Evolutionary conservation across 2,329 filamentous ascomycete species (phyloP).

Genomic region (Amylocarpus encephaloides): DNA sequence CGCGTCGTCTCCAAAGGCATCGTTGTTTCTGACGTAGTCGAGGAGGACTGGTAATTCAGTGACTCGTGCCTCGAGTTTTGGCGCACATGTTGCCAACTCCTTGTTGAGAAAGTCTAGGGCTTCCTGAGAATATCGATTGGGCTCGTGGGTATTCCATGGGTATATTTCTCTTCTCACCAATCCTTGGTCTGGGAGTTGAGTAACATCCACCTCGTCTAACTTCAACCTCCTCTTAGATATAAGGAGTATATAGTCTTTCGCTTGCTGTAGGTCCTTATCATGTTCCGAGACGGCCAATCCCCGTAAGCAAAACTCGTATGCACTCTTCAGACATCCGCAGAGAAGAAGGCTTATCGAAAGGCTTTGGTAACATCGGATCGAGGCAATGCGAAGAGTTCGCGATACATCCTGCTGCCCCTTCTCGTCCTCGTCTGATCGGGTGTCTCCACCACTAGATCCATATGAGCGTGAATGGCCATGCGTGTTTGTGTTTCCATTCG

Average conservation of each 20-base stretch:
- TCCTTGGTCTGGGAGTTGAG: conserved; percentile 61
- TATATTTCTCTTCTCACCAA: conserved; percentile 65
- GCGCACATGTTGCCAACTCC: conserved; percentile 61
- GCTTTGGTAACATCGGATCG: conserved; percentile 54
- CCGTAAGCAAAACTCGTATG: conserved; percentile 57
- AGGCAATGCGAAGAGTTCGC: conserved; percentile 42
- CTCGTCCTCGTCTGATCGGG: conserved; percentile 31
- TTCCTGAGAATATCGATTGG: conserved; percentile 63
- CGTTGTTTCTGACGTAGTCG: conserved; percentile 42
- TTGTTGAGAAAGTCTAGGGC: conserved; percentile 67
- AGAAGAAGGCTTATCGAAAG: conserved; percentile 53
- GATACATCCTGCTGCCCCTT: conserved; percentile 32
- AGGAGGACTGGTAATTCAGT: conserved; percentile 66
- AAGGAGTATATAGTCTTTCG: conserved; percentile 47
- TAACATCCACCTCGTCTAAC: conserved; percentile 40
- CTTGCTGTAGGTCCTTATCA: conserved; percentile 50
- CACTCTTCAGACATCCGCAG: conserved; percentile 63
- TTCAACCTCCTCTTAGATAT: conserved; percentile 44
- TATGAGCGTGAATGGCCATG: not conserved
- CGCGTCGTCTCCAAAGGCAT: conserved; percentile 43
- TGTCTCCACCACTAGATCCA: conserved; percentile 11
- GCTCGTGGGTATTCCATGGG: conserved; percentile 61
- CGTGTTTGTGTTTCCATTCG: too few relatives aligned
- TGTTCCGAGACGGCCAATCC: conserved; percentile 50
- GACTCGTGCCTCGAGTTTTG: conserved; percentile 73